Conservation (phyloP, 23 red algal genomes). For the Chondrus crispus region DNA sequence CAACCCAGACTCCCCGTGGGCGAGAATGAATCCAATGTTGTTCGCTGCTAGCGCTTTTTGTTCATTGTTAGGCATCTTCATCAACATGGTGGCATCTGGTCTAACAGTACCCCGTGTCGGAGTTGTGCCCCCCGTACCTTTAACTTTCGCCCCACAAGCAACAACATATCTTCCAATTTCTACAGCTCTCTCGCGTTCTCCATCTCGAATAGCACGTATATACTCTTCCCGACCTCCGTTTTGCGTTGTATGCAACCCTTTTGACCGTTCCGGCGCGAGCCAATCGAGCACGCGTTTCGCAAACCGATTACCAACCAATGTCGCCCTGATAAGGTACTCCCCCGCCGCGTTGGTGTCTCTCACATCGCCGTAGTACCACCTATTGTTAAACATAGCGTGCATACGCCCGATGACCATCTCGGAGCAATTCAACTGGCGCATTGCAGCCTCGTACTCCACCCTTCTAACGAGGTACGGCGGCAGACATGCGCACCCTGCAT, state of each 20-base stretch:
- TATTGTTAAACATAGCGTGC: not conserved
- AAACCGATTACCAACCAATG: constrained; percentile 28
- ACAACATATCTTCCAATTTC: constrained; percentile 29
- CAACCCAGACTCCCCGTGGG: not conserved
- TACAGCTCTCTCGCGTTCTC: constrained; percentile 39
- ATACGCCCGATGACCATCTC: constrained; percentile 44
- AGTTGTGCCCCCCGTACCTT: not conserved
- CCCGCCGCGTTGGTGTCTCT: not conserved
- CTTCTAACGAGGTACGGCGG: constrained; percentile 40
- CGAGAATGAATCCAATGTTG: constrained; percentile 47
- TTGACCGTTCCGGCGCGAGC: constrained; percentile 17
- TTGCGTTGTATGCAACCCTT: not conserved
- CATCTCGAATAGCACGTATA: constrained; percentile 11
- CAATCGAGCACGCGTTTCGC: constrained; percentile 25
- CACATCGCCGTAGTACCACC: constrained; percentile 54
- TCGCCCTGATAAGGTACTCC: constrained; percentile 44
- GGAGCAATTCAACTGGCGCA: constrained; percentile 18
- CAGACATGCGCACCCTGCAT: not conserved
- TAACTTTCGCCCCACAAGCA: not conserved
- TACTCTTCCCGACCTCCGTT: constrained; percentile 28
- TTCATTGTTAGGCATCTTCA: constrained; percentile 24
- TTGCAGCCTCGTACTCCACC: constrained; percentile 41
- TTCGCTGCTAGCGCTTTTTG: constrained; percentile 44
- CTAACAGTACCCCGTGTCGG: not conserved
- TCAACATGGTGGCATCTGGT: constrained; percentile 18